A percentile compares a stretch with the other conserved stretches of the same genome.
Evolutionary conservation across 257 asterid genomes (phyloP).

Genomic region (Fraxinus excelsior): DNA sequence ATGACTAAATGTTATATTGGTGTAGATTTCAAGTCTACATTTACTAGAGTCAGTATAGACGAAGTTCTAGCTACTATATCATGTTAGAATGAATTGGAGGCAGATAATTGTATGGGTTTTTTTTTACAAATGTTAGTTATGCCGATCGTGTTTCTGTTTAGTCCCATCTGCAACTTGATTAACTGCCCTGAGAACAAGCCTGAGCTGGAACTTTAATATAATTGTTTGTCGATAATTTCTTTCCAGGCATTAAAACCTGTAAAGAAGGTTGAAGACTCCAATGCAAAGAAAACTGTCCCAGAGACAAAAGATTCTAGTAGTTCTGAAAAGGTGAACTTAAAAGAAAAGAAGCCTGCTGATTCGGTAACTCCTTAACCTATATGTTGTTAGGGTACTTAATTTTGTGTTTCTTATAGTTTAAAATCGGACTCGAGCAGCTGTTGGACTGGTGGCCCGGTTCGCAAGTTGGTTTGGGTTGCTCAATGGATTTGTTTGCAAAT

Average conservation of each 20-base stretch:
- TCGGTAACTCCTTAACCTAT: constrained; percentile 41
- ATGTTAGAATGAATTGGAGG: background rate
- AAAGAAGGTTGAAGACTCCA: constrained; percentile 63
- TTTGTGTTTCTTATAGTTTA: background rate
- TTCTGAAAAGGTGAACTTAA: constrained; percentile 39
- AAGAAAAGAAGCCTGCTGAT: constrained; percentile 48
- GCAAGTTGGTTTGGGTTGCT: background rate
- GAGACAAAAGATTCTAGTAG: constrained; percentile 44
- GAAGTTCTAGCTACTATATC: background rate
- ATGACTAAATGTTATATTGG: background rate
- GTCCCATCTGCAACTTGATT: background rate
- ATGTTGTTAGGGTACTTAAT: background rate
- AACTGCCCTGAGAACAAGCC: constrained; percentile 8
- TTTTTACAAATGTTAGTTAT: background rate
- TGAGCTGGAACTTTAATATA: constrained; percentile 14
- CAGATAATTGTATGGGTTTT: background rate
- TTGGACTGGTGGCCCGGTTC: background rate
- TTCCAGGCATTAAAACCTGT: constrained; percentile 45
- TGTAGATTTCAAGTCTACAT: background rate
- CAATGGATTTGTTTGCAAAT: background rate
- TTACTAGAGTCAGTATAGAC: background rate
- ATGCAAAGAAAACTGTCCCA: constrained; percentile 48
- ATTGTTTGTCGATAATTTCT: constrained; percentile 10
- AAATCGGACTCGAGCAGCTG: background rate
- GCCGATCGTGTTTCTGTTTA: background rate